These are phyloP conservation scores for Gossypium herbaceum DNA, from an alignment of 345 rosid species.

Conservation along the genomic window DNA sequence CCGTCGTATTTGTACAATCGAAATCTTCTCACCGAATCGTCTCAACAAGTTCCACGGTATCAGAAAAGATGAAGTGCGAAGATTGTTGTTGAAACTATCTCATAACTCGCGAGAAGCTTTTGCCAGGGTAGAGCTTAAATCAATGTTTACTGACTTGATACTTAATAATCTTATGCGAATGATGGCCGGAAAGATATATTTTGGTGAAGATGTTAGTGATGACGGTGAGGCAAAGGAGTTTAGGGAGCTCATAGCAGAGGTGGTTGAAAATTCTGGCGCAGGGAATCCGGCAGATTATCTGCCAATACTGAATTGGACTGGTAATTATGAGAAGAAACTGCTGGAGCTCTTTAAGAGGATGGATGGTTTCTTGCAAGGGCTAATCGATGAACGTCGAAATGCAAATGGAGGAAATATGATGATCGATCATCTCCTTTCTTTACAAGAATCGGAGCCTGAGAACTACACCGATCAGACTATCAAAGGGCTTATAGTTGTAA, in stretches of 20 bases:
- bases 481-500: slow-evolving; percentile 38
- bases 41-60: slow-evolving; percentile 21
- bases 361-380: slow-evolving; percentile 40
- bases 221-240: slow-evolving; percentile 33
- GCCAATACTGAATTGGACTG: slow-evolving; percentile 40
- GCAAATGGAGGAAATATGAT: slow-evolving; percentile 23
- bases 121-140: slow-evolving; percentile 35
- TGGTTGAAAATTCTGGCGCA: slow-evolving; percentile 16
- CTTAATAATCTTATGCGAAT: slow-evolving; percentile 41
- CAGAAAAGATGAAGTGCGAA: slow-evolving; percentile 41
- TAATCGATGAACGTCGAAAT: slow-evolving; percentile 44
- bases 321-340: slow-evolving; percentile 25
- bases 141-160: slow-evolving; percentile 27
- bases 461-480: slow-evolving; percentile 42
- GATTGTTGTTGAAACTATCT: slow-evolving; percentile 27
- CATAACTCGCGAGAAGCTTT: slow-evolving; percentile 9
- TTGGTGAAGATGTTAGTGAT: slow-evolving; percentile 31
- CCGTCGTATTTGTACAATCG: slow-evolving; percentile 39
- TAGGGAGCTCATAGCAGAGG: slow-evolving; percentile 35
- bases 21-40: slow-evolving; percentile 39
- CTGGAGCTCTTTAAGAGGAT: slow-evolving; percentile 15
- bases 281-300: slow-evolving; percentile 42
- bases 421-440: slow-evolving; percentile 43
- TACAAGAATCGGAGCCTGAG: slow-evolving; percentile 40
- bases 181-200: slow-evolving; percentile 44